These are phyloP conservation scores for Globisporangium abappressorium DNA, from an alignment of 352 stramenopile genomes.

Conservation along the genomic window DNA sequence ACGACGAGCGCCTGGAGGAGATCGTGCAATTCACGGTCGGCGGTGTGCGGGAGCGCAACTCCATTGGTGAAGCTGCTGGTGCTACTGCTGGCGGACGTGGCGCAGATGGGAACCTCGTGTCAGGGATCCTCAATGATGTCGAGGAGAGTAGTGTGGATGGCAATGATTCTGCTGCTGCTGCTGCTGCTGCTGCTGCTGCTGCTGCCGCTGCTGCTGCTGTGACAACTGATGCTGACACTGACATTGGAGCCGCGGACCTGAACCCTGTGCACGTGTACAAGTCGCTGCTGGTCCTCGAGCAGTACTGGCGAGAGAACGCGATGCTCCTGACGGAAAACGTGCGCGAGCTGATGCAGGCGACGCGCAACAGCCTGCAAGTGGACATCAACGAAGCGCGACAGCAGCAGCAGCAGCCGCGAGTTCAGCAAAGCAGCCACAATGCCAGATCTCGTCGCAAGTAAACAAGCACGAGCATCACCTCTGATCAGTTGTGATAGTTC, in stretches of 20 bases:
- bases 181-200: too few relatives aligned
- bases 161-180: neutral
- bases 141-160: neutral
- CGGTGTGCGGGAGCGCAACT: neutral
- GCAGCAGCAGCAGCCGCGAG: neutral
- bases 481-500: too few relatives aligned
- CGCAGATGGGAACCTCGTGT: neutral
- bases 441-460: neutral
- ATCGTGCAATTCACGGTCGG: conserved; percentile 15
- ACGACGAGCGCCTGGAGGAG: conserved; percentile 16
- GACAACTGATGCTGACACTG: neutral
- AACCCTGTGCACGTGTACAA: conserved; percentile 6
- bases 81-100: neutral
- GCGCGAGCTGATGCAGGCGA: conserved; percentile 17
- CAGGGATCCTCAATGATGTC: neutral
- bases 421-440: conserved; percentile 1
- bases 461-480: neutral
- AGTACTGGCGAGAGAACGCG: conserved; percentile 20
- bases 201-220: too few relatives aligned
- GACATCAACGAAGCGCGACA: neutral
- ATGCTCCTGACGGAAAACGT: conserved; percentile 11
- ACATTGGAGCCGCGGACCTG: neutral
- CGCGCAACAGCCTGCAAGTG: conserved; percentile 12
- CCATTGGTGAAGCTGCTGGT: too few relatives aligned
- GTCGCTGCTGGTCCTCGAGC: conserved; percentile 18